A percentile compares a stretch with the other conserved stretches of the same genome.
These are phyloP conservation scores for Tylopilus intermedius DNA, from an alignment of 768 basidiomycete genomes.

Conservation along the genomic window DNA sequence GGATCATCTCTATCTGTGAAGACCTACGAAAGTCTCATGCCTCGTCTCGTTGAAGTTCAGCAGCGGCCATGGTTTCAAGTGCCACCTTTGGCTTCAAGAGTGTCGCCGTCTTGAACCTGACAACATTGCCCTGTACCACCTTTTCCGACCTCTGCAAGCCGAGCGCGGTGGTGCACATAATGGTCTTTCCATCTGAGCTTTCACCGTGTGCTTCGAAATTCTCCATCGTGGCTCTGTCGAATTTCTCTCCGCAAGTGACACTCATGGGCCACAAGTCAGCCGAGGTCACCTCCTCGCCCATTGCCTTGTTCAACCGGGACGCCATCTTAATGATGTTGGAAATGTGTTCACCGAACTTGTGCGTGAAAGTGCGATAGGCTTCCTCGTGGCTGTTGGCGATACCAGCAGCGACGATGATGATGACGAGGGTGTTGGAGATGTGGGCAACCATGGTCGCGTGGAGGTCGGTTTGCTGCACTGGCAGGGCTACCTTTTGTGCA, in stretches of 20 bases:
- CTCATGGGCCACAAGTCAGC: constrained; percentile 53
- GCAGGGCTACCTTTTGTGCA: constrained; percentile 31
- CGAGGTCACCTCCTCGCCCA: constrained; percentile 55
- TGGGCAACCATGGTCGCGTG: constrained; percentile 39
- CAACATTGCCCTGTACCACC: constrained; percentile 32
- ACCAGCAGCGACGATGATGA: constrained; percentile 40
- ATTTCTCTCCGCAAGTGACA: constrained; percentile 38
- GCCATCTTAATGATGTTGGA: constrained; percentile 33
- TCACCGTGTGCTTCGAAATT: constrained; percentile 32
- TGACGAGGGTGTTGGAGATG: constrained; percentile 40
- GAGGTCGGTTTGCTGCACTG: constrained; percentile 30
- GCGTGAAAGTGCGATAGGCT: constrained; percentile 26
- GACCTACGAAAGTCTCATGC: constrained; percentile 9
- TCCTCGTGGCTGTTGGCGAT: constrained; percentile 32
- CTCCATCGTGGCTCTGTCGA: constrained; percentile 42
- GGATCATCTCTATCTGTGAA: constrained; percentile 2
- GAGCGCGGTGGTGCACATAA: constrained; percentile 56
- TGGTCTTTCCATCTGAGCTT: constrained; percentile 16
- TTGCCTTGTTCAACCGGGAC: constrained; percentile 37
- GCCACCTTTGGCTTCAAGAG: constrained; percentile 55
- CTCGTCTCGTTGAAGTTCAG: constrained; percentile 26
- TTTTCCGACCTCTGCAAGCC: constrained; percentile 42
- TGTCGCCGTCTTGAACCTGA: constrained; percentile 46
- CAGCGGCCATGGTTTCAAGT: constrained; percentile 32
- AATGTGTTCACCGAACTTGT: constrained; percentile 33